Conservation (phyloP, 2,329 filamentous ascomycete species). For the Aspergillus sp. region DNA sequence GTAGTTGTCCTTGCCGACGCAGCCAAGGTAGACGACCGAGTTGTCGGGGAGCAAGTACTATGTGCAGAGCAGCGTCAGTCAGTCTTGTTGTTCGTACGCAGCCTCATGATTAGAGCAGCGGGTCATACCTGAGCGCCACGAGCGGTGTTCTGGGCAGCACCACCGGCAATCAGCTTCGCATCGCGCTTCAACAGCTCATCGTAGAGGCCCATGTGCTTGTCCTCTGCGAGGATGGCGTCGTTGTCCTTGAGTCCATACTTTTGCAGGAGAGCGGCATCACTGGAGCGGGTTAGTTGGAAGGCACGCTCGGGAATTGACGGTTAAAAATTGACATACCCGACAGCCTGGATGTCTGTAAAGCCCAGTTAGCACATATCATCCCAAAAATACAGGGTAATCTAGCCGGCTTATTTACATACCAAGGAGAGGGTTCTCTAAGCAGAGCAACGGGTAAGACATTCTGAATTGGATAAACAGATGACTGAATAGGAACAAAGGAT, state of each 20-base stretch:
- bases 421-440: constrained; percentile 2
- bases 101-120: not conserved
- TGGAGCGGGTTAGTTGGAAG: constrained; percentile 28
- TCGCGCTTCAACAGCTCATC: constrained; percentile 89
- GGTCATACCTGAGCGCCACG: constrained; percentile 67
- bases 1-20: constrained; percentile 93
- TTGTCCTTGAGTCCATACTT: constrained; percentile 94
- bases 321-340: constrained; percentile 44
- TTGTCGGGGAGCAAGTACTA: constrained; percentile 84
- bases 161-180: constrained; percentile 89
- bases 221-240: constrained; percentile 92
- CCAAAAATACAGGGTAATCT: not conserved
- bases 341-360: constrained; percentile 73
- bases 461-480: not conserved
- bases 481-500: no score
- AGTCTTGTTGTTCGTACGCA: not conserved
- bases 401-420: not conserved
- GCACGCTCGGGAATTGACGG: not conserved
- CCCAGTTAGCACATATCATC: constrained; percentile 11
- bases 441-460: constrained; percentile 1
- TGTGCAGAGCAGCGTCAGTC: not conserved
- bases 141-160: constrained; percentile 95
- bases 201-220: constrained; percentile 81
- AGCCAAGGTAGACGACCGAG: constrained; percentile 87
- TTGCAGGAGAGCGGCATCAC: constrained; percentile 72